Evolutionary conservation across 73 alveolate species (phyloP), one percentile per base, ranked within the genome.

Genomic region (Breviolum minutum): DNA sequence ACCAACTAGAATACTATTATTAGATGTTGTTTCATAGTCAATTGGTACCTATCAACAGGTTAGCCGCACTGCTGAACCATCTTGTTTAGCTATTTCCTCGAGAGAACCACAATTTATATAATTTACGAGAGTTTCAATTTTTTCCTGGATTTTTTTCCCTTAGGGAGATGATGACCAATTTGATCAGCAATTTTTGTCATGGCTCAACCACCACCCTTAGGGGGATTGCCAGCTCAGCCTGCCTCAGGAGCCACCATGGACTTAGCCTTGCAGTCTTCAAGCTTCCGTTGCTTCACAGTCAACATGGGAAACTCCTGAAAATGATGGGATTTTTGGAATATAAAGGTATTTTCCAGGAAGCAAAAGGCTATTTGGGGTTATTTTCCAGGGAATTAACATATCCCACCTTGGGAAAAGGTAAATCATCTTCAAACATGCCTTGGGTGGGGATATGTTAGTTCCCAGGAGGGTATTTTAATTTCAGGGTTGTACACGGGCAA

Each of bases 191-290:
- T 22, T 22, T 22, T 17, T 14, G n/a, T 22, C n/a, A n/a, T n/a
- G n/a, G n/a, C n/a, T n/a, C n/a, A n/a, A n/a, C n/a, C n/a, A n/a
- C n/a, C n/a, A n/a, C n/a, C n/a, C n/a, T n/a, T n/a, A n/a, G n/a
- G n/a, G n/a, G n/a, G 77, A 14, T 22, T 68, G 77, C 77, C 77
- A 14, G 77, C 48, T 26, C 27, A 73, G 83, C 83, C 1, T 13
- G 83, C 83, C 83, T 10, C 19, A 77, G 86, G 86, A 10, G 86
- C 86, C 86, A 77, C 86, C 86, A 77, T 77, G 86, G 86, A 77
- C 86, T 30, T 77, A 62, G 86, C 86, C 86, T 27, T 77, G 86
- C 63, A 26, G 26, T 24, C 86, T 13, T 60, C 86, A 22, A 62
- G 27, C 63, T 77, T 20, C 19, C 86, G 86, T 10, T 30, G 26